Conservation (phyloP, 169 alveolate species). For the Plasmodium reichenowi region DNA sequence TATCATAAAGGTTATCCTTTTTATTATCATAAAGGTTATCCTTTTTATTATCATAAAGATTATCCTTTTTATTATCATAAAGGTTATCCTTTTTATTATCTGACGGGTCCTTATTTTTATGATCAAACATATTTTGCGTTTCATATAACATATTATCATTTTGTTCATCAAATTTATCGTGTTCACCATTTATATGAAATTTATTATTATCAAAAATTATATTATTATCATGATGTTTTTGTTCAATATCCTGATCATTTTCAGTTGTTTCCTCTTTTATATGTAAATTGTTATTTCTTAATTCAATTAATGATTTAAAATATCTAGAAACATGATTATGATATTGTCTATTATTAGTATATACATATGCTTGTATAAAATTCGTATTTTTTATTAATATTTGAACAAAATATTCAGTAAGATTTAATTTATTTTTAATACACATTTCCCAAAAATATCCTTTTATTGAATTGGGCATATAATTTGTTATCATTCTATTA, state of each 20-base stretch:
- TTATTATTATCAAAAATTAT: not conserved
- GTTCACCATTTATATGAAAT: not conserved
- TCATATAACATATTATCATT: no score
- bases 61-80: no score
- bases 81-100: no score
- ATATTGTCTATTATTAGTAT: constrained; percentile 52
- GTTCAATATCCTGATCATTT: not conserved
- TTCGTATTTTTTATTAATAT: constrained; percentile 52
- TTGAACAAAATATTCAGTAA: constrained; percentile 64
- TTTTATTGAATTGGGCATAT: constrained; percentile 50
- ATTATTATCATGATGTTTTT: not conserved
- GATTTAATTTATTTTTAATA: constrained; percentile 50
- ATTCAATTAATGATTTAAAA: constrained; percentile 28
- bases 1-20: not conserved
- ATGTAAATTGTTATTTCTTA: constrained; percentile 9
- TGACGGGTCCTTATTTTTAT: no score
- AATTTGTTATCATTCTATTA: constrained; percentile 19
- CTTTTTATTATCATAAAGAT: not conserved
- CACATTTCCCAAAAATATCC: constrained; percentile 64
- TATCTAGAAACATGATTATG: constrained; percentile 45
- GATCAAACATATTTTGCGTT: no score
- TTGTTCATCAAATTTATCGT: no score
- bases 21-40: not conserved
- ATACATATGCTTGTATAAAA: constrained; percentile 68
- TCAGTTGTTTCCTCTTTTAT: not conserved